Evolutionary conservation across 805 yeast genomes (phyloP).

Genomic region (Candida verbasci): DNA sequence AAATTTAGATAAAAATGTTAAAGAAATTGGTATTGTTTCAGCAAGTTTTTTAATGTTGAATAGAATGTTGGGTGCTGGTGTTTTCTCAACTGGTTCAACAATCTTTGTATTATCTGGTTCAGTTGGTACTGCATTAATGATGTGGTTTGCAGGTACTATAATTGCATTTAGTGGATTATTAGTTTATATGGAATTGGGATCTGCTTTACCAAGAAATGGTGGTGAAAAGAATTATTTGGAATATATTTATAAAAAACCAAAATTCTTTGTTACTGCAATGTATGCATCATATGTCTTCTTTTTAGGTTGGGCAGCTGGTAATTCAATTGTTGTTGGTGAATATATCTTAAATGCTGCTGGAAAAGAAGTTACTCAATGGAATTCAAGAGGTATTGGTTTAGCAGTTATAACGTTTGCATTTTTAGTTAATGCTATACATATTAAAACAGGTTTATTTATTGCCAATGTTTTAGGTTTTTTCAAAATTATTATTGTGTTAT

Average conservation of each 20-base stretch:
- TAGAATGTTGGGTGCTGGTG: slow-evolving; percentile 73
- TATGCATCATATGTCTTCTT: slow-evolving; percentile 67
- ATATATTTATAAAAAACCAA: slow-evolving; percentile 63
- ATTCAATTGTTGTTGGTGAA: slow-evolving; percentile 75
- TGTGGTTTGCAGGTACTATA: slow-evolving; percentile 73
- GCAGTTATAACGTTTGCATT: slow-evolving; percentile 72
- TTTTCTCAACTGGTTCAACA: slow-evolving; percentile 63
- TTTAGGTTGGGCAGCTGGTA: slow-evolving; percentile 84
- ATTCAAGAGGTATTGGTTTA: slow-evolving; percentile 70
- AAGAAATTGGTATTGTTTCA: slow-evolving; percentile 42
- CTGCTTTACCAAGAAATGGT: slow-evolving; percentile 73
- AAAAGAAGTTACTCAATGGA: slow-evolving; percentile 65
- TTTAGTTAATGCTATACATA: slow-evolving; percentile 54
- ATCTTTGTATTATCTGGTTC: slow-evolving; percentile 59
- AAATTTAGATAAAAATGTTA: slow-evolving; percentile 39
- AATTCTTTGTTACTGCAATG: slow-evolving; percentile 58
- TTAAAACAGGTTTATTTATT: slow-evolving; percentile 61
- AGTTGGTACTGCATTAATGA: slow-evolving; percentile 63
- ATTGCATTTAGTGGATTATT: slow-evolving; percentile 55
- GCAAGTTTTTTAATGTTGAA: slow-evolving; percentile 53
- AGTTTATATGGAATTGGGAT: slow-evolving; percentile 79
- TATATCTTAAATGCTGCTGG: slow-evolving; percentile 74
- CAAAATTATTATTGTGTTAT: slow-evolving; percentile 65
- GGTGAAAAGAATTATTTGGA: slow-evolving; percentile 84
- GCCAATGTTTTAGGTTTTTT: slow-evolving; percentile 64